phyloP scores from a whole-genome alignment of 768 basidiomycete genomes.

The Kwoniella sp. region DNA sequence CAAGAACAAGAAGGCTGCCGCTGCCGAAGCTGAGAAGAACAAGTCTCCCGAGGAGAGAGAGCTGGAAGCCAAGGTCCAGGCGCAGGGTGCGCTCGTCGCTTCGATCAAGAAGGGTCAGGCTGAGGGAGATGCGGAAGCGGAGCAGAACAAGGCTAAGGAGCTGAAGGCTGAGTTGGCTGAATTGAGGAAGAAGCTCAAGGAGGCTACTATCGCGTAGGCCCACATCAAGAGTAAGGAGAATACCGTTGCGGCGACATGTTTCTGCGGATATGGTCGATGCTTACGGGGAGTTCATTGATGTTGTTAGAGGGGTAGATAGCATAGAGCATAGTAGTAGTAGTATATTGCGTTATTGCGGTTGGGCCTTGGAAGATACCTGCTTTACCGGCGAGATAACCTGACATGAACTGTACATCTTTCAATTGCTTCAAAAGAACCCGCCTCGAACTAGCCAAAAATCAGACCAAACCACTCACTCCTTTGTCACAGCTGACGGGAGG shows the following conservation, averaged over 20 bases:
- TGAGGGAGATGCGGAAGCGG: conserved; percentile 56
- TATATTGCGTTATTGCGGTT: not conserved
- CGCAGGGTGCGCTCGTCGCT: conserved; percentile 75
- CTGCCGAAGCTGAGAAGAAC: conserved; percentile 53
- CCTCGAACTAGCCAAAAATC: no score
- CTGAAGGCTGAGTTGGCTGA: conserved; percentile 47
- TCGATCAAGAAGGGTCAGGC: conserved; percentile 61
- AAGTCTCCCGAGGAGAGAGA: conserved; percentile 73
- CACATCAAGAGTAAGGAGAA: no score
- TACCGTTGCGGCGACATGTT: no score
- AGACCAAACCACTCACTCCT: not conserved
- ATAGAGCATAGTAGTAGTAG: not conserved
- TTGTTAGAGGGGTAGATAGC: conserved; percentile 9
- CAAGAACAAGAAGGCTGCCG: conserved; percentile 59
- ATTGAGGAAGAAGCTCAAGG: conserved; percentile 47
- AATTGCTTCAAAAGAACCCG: no score
- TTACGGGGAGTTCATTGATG: no score
- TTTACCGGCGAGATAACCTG: not conserved
- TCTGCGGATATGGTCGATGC: no score
- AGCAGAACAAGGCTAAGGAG: conserved; percentile 38
- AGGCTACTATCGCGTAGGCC: conserved; percentile 22
- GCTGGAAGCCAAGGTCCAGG: conserved; percentile 72
- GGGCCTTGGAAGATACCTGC: not conserved
- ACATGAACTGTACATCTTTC: not conserved
- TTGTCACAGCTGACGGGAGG: no score